Evolutionary conservation across 2,329 filamentous ascomycete species (phyloP), one percentile per base, ranked within the genome.

Genomic region (Delphinella strobiligena): DNA sequence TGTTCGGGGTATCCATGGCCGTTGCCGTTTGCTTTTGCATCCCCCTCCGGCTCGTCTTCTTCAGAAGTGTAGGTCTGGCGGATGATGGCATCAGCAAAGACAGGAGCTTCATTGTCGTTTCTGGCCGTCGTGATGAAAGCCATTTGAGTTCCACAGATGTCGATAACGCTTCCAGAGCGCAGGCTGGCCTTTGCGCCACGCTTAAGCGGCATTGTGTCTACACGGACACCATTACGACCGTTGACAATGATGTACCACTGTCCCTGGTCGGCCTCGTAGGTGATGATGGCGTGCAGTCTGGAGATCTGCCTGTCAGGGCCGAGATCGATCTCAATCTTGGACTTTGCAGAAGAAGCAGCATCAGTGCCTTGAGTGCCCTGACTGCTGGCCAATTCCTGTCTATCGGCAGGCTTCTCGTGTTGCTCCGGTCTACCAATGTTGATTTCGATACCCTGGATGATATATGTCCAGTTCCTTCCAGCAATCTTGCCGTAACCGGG

Each of bases 101-200:
- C 71, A 22, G 81, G 79, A 34, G 82, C 77, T 49, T 82, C 74
- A 83, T 71, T 54, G 82, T 87, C 51, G 65, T 74, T 16, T 71
- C 71, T 53, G 82, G 75, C 77, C 1, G 91, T 89, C n/a, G 93
- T 75, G 35, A 95, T 85, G 61, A 98, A 98, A 70, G 96, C 89
- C 91, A 98, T 98, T 65, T 98, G 89, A 1, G 91, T 83, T 38
- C 84, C 84, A 51, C 82, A 82, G 54, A 96, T 84, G 54, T 94
- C 87, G 42, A 98, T 80, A 32, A 96, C 85, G 56, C 89, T 80
- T 42, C 91, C 91, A 52, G 88, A 94, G 31, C 77, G 75, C 18
- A 98, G 71, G 19, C 75, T 65, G 24, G 76, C 72, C 27, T 75
- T 71, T 30, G 72, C 65, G 10, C 81, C 80, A 37, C 79, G 71